Base-by-base conservation (phyloP, 2,329 filamentous ascomycete species). In the Trichoderma semiorbis region DNA sequence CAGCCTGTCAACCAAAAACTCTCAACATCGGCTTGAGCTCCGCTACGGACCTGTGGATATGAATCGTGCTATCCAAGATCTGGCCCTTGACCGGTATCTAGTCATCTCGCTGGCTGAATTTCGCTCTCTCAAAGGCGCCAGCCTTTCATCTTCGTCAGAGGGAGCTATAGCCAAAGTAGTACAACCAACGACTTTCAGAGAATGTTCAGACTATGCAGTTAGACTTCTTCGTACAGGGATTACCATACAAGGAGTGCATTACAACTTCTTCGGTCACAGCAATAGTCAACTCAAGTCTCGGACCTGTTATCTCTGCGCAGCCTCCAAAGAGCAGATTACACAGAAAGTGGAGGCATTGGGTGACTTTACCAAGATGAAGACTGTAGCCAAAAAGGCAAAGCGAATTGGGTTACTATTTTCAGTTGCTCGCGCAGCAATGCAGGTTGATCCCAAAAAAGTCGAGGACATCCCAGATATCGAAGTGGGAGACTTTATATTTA, bases 191-290 rank as follows among this genome's bases (percentile, higher is more conserved):
- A 79, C 80, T 1, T 69, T 75, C 5, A 76, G 75, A 67, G 81
- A 84, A 70, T 80, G 79, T 30, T 76, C 78, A 7, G 80, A 82
- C 32, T 84, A 82, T 71, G 75, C 78, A 28, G 76, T 78, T 26
- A 74, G 77, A n/a, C 68, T 84, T 7, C 78, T 84, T 21, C 74
- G 75, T 7, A 64, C 75, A 1, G 82, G 81, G 30, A 74, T 84
- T 39, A 72, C 39, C 1, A 70, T 83, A 32, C 80, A 84, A 62
- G 79, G 79, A 1, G 71, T 77, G 0, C 74, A 76, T 1, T 84
- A 84, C 74, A 76, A 83, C 71, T 84, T 84, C 74, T 84, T 80
- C 64, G 82, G 81, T 1, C 83, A 84, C 74, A 83, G 81, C 74
- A 83, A 83, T 68, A 83, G 81, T 69, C 82, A 84, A 74, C 77